Conservation (phyloP, 78 protist genomes). For the Abeoforma whisleri region DNA sequence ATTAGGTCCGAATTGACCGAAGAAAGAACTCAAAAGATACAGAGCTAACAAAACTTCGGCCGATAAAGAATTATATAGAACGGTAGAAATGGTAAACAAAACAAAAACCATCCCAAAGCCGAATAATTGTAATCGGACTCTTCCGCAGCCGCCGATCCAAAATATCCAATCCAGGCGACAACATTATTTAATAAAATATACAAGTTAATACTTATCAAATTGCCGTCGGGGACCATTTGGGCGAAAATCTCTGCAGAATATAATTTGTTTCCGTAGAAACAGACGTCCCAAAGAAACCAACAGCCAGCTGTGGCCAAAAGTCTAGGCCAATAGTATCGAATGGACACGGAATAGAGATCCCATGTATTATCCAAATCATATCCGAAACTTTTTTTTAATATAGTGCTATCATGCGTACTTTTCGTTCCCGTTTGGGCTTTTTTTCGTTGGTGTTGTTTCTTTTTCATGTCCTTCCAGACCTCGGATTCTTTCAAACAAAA, state of each 20-base stretch:
- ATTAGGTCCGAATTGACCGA: constrained; percentile 29
- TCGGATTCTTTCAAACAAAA: constrained; percentile 11
- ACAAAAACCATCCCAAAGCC: background rate
- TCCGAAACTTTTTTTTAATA: too few species aligned
- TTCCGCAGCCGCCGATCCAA: constrained; percentile 4
- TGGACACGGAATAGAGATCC: background rate
- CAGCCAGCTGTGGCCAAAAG: constrained; percentile 14
- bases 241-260: constrained; percentile 5
- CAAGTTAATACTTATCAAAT: constrained; percentile 9
- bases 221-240: constrained; percentile 18
- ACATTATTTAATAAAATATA: constrained; percentile 26
- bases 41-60: background rate
- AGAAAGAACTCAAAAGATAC: constrained; percentile 15
- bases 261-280: constrained; percentile 37
- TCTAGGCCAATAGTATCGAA: constrained; percentile 9
- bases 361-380: background rate
- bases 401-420: too few species aligned
- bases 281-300: constrained; percentile 35
- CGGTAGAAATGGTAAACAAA: constrained; percentile 1
- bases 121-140: background rate
- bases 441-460: background rate
- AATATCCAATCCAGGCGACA: constrained; percentile 21
- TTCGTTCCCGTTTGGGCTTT: too few species aligned
- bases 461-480: constrained; percentile 3
- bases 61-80: background rate